These are phyloP conservation scores for Beta macrorhiza DNA, from an alignment of 179 eudicot genomes.

Conservation along the genomic window DNA sequence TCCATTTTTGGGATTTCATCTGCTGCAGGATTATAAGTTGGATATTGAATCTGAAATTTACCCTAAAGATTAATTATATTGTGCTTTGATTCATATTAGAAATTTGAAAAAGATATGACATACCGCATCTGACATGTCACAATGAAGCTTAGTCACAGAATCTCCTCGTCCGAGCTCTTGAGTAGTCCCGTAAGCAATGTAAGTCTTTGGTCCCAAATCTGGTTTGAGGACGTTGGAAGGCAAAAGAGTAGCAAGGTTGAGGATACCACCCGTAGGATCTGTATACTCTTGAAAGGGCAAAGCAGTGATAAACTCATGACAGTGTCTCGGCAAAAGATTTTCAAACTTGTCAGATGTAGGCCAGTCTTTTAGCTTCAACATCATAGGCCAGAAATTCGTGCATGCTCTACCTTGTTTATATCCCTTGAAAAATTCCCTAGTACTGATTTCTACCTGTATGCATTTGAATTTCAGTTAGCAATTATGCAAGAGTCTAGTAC, in stretches of 20 bases:
- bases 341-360: conserved; percentile 91
- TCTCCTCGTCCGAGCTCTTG: conserved; percentile 94
- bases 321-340: conserved; percentile 78
- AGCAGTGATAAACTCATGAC: conserved; percentile 74
- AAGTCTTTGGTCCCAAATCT: conserved; percentile 91
- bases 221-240: conserved; percentile 69
- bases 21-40: no score
- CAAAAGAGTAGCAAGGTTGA: conserved; percentile 77
- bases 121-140: conserved; percentile 98
- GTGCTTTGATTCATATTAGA: not conserved
- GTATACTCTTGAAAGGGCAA: conserved; percentile 85
- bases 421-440: conserved; percentile 70
- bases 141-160: conserved; percentile 90
- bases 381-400: conserved; percentile 80
- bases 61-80: not conserved
- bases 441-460: conserved; percentile 64
- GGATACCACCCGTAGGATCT: conserved; percentile 70
- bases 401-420: conserved; percentile 69
- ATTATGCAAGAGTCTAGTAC: not conserved
- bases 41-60: no score
- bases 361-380: conserved; percentile 97
- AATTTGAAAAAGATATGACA: not conserved
- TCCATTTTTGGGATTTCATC: not conserved
- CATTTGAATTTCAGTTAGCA: not conserved
- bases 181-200: conserved; percentile 73